phyloP scores from a whole-genome alignment of 371 early-diverging fungal species.

The Mucor lusitanicus region DNA sequence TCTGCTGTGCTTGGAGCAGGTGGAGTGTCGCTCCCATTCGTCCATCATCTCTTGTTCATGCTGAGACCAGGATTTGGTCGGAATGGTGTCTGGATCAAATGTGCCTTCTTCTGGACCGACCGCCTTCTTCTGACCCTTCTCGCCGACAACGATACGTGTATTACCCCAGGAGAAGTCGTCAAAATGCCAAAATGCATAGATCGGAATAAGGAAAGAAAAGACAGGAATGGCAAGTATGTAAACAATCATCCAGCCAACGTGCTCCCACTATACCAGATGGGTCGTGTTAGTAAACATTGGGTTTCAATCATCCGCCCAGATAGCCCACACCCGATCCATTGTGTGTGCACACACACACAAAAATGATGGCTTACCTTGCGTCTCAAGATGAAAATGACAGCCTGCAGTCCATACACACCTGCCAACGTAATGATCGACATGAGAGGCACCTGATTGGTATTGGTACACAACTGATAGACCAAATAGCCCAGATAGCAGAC shows the following conservation, averaged over 20 bases:
- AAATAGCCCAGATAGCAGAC: slow-evolving; percentile 85
- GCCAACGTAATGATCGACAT: slow-evolving; percentile 74
- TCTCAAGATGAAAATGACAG: slow-evolving; percentile 83
- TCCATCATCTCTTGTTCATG: slow-evolving; percentile 56
- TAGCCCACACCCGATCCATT: background rate
- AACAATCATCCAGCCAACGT: slow-evolving; percentile 89
- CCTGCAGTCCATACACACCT: slow-evolving; percentile 86
- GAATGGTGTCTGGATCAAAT: slow-evolving; percentile 90
- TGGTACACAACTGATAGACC: slow-evolving; percentile 59
- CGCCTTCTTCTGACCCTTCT: slow-evolving; percentile 70
- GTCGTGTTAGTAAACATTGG: background rate
- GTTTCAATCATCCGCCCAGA: background rate
- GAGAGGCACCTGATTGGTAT: slow-evolving; percentile 58
- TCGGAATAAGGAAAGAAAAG: slow-evolving; percentile 64
- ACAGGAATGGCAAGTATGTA: slow-evolving; percentile 72
- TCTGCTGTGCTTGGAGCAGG: slow-evolving; percentile 5
- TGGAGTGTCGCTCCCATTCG: slow-evolving; percentile 1
- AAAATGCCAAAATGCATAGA: slow-evolving; percentile 92
- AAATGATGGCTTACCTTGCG: slow-evolving; percentile 64
- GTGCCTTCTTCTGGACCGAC: slow-evolving; percentile 55
- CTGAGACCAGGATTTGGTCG: slow-evolving; percentile 88
- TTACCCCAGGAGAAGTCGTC: slow-evolving; percentile 93
- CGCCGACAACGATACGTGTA: slow-evolving; percentile 87
- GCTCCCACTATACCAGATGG: slow-evolving; percentile 54
- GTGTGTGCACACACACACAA: slow-evolving; percentile 50